These are phyloP conservation scores for Graphium sp. DNA, from an alignment of 2,329 filamentous ascomycete species.

Conservation along the genomic window DNA sequence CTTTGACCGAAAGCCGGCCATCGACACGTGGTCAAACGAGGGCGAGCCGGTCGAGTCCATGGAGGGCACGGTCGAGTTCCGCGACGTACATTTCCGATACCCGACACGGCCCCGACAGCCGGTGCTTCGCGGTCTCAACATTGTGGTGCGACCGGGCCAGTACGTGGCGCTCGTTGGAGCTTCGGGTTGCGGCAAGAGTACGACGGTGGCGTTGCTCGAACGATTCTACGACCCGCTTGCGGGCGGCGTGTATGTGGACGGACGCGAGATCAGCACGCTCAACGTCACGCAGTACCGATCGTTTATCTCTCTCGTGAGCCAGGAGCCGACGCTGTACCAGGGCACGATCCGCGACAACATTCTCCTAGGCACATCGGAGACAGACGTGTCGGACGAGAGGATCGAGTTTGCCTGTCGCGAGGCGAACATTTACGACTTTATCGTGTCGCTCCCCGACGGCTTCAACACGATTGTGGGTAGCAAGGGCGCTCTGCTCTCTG, in stretches of 20 bases:
- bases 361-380: conserved; percentile 53
- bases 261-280: conserved; percentile 60
- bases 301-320: conserved; percentile 73
- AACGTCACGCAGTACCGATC: conserved; percentile 78
- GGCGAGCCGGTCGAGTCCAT: conserved; percentile 46
- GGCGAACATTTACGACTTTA: conserved; percentile 86
- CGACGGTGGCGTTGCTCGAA: conserved; percentile 80
- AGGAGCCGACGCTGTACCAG: conserved; percentile 90
- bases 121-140: conserved; percentile 73
- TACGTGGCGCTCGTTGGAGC: conserved; percentile 87
- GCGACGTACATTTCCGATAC: conserved; percentile 86
- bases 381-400: conserved; percentile 52
- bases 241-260: conserved; percentile 70
- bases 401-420: conserved; percentile 71
- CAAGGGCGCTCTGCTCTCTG: conserved; percentile 72
- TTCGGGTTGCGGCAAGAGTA: conserved; percentile 86
- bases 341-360: conserved; percentile 87
- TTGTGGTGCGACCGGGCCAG: conserved; percentile 58
- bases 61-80: conserved; percentile 73
- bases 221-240: conserved; percentile 84
- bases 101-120: conserved; percentile 81
- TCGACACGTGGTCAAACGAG: conserved; percentile 65
- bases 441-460: conserved; percentile 69
- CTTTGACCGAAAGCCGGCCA: conserved; percentile 65
- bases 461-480: conserved; percentile 75